phyloP scores from a whole-genome alignment of 148 eudicot species.

The Fagopyrum esculentum region DNA sequence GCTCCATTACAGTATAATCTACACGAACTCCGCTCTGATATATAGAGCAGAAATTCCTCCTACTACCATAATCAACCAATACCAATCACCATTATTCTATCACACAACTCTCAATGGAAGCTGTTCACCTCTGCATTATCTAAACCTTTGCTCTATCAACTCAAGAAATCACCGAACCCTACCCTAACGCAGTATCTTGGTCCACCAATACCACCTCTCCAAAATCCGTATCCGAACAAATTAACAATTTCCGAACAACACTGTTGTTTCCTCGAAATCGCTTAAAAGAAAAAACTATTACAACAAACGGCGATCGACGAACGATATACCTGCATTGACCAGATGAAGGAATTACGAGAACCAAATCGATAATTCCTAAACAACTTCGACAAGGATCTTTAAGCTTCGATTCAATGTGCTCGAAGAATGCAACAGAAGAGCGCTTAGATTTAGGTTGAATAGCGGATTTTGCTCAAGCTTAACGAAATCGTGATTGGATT shows the following conservation, averaged over 20 bases:
- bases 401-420: neutral
- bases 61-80: neutral
- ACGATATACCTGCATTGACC: slow-evolving; percentile 5
- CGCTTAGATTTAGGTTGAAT: neutral
- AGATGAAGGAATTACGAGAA: neutral
- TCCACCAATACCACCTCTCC: neutral
- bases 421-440: neutral
- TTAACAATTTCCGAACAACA: neutral
- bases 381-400: neutral
- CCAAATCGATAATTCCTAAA: neutral
- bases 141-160: neutral
- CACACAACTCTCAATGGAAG: neutral
- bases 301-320: neutral
- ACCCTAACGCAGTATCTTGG: neutral
- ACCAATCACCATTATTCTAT: neutral
- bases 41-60: neutral
- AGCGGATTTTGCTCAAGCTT: neutral
- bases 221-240: neutral
- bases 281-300: neutral
- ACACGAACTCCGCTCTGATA: slow-evolving; percentile 1
- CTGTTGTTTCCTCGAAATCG: neutral
- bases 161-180: slow-evolving; percentile 6
- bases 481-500: neutral
- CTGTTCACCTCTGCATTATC: neutral
- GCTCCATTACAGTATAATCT: slow-evolving; percentile 17